A percentile compares a stretch with the other conserved stretches of the same genome.
phyloP scores from a whole-genome alignment of 129 eudicot species.

The Sambucus nigra region DNA sequence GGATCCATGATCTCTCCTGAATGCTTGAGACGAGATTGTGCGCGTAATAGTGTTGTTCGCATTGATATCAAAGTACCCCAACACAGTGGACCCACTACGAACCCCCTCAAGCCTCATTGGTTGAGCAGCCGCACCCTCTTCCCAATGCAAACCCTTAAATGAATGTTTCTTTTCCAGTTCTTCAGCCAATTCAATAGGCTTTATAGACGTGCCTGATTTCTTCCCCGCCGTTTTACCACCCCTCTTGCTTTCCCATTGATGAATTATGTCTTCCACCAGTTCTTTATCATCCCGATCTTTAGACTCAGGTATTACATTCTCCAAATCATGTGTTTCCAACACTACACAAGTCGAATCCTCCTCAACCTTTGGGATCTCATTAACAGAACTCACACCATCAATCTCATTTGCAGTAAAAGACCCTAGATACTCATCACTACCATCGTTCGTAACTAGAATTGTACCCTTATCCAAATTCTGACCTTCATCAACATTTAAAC shows the following conservation, averaged over 20 bases:
- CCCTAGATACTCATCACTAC: conserved; percentile 8
- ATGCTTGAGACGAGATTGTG: conserved; percentile 55
- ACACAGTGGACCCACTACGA: conserved; percentile 53
- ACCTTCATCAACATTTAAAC: conserved; percentile 3
- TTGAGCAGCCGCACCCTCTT: conserved; percentile 84
- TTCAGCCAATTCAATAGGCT: conserved; percentile 72
- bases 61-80: conserved; percentile 70
- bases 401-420: conserved; percentile 10
- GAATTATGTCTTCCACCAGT: conserved; percentile 19
- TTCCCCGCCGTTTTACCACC: conserved; percentile 17
- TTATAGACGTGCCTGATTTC: conserved; percentile 19
- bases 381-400: conserved; percentile 12
- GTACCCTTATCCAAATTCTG: conserved; percentile 1
- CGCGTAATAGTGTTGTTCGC: conserved; percentile 54
- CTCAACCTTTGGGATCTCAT: conserved; percentile 11
- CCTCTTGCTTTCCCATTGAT: conserved; percentile 19
- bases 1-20: conserved; percentile 74
- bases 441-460: conserved; percentile 9
- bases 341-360: conserved; percentile 18
- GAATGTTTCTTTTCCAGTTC: conserved; percentile 87
- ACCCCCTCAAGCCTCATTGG: conserved; percentile 98
- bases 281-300: conserved; percentile 21
- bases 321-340: conserved; percentile 20
- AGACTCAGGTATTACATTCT: conserved; percentile 6
- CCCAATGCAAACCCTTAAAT: conserved; percentile 68